Conservation (phyloP, 331 rosid genomes). For the Stylosanthes scabra region DNA sequence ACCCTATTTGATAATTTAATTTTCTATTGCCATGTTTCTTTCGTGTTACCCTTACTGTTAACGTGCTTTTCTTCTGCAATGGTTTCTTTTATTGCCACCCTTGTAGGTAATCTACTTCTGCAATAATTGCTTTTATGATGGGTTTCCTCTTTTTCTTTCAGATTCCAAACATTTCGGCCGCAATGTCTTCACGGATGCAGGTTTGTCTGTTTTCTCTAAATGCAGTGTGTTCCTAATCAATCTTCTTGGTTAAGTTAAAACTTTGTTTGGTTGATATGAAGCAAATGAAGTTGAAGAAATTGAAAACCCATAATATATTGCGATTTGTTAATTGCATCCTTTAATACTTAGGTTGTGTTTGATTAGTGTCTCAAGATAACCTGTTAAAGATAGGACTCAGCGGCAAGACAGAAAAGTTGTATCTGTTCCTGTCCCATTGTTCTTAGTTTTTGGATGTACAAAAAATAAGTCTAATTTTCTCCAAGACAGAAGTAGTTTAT, state of each 20-base stretch:
- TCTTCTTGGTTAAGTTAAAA: constrained; percentile 10
- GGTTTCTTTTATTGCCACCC: constrained; percentile 34
- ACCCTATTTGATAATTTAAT: no score
- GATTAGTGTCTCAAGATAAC: not conserved
- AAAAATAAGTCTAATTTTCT: no score
- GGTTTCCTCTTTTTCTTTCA: constrained; percentile 46
- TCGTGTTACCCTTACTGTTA: constrained; percentile 23
- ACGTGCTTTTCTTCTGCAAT: constrained; percentile 32
- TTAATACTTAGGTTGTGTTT: constrained; percentile 11
- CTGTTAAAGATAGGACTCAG: not conserved
- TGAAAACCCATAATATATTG: constrained; percentile 11
- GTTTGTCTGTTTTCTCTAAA: constrained; percentile 51
- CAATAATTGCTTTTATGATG: constrained; percentile 26
- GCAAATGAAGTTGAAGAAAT: constrained; percentile 11
- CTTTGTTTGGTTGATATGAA: constrained; percentile 14
- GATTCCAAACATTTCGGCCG: constrained; percentile 86
- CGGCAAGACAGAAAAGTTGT: no score
- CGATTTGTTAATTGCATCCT: constrained; percentile 11
- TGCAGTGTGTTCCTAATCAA: constrained; percentile 13
- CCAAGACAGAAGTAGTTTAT: no score
- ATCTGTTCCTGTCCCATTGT: no score
- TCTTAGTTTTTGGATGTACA: no score
- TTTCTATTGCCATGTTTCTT: constrained; percentile 12
- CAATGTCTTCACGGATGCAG: constrained; percentile 88
- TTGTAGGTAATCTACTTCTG: constrained; percentile 29